Conservation (phyloP, 441 rosid species). For the Jatropha podagrica region DNA sequence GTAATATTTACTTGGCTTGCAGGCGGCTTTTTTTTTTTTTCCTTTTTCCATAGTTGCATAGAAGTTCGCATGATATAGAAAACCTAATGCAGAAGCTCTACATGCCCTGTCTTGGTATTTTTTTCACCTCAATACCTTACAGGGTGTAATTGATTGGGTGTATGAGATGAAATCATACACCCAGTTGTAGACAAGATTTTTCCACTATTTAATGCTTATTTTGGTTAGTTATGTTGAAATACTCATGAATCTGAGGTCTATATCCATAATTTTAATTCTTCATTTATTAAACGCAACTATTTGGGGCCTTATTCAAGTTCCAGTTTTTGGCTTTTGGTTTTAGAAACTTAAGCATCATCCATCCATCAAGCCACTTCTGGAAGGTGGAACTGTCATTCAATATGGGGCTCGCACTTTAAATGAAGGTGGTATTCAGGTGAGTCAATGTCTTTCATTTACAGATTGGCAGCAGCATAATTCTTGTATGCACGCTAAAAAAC, state of each 20-base stretch:
- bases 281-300: slow-evolving; percentile 4
- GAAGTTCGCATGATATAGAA: neutral
- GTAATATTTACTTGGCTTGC: too few relatives aligned
- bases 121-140: neutral
- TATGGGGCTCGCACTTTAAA: slow-evolving; percentile 97
- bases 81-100: neutral
- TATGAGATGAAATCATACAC: neutral
- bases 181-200: neutral
- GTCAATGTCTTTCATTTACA: slow-evolving; percentile 15
- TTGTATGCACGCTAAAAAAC: neutral
- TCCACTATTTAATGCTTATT: slow-evolving; percentile 5
- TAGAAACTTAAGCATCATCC: slow-evolving; percentile 97
- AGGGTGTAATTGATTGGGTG: neutral
- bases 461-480: neutral
- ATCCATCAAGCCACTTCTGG: slow-evolving; percentile 70
- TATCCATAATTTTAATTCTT: slow-evolving; percentile 1
- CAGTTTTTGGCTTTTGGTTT: slow-evolving; percentile 21
- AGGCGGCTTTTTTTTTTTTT: too few relatives aligned
- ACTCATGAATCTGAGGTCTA: neutral
- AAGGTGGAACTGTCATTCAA: slow-evolving; percentile 90
- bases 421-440: slow-evolving; percentile 98
- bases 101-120: neutral
- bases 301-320: slow-evolving; percentile 21
- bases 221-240: slow-evolving; percentile 13
- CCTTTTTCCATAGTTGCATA: too few relatives aligned